Percentiles rank a stretch among this genome's conserved stretches.
These are phyloP conservation scores for Colletotrichum sp. DNA, from an alignment of 2,329 filamentous ascomycete genomes.

Conservation along the genomic window DNA sequence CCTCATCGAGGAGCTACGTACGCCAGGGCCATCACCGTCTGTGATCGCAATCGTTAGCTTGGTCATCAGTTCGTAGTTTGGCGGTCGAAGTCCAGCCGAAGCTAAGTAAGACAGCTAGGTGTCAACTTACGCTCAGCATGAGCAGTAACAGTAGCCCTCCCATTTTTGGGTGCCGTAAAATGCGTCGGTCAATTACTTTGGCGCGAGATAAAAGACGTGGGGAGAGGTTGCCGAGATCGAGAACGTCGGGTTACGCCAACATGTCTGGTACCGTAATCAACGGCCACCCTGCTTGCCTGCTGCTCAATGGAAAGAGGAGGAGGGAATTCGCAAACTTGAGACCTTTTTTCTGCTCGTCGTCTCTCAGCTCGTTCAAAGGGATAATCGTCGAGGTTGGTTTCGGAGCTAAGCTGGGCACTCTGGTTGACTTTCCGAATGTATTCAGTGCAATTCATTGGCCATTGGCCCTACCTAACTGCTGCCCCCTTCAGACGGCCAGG, in stretches of 20 bases:
- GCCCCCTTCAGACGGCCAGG: not conserved
- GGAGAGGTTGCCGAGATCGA: constrained; percentile 1
- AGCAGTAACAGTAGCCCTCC: constrained; percentile 44
- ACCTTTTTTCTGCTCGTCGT: not conserved
- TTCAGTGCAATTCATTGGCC: constrained; percentile 1
- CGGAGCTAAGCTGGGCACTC: constrained; percentile 3
- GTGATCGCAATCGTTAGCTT: constrained; percentile 6
- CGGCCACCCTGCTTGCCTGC: not conserved
- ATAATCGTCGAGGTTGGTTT: constrained; percentile 17
- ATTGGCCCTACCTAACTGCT: not conserved
- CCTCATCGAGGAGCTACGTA: constrained; percentile 39
- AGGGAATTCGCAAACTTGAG: not conserved
- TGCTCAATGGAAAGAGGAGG: not conserved
- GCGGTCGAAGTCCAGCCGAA: not conserved
- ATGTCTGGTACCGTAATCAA: constrained; percentile 1
- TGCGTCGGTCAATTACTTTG: not conserved
- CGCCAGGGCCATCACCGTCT: constrained; percentile 66
- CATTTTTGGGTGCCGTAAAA: constrained; percentile 31
- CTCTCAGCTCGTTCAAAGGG: constrained; percentile 10
- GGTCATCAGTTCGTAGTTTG: not conserved
- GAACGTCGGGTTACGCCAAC: constrained; percentile 5
- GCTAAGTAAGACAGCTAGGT: not conserved
- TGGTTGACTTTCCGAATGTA: not conserved
- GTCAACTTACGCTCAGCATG: constrained; percentile 42
- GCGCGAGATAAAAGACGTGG: not conserved